A percentile compares a stretch with the other conserved stretches of the same genome.
Conservation (phyloP, 1,139 yeast species). For the Pneumocystis canis region DNA sequence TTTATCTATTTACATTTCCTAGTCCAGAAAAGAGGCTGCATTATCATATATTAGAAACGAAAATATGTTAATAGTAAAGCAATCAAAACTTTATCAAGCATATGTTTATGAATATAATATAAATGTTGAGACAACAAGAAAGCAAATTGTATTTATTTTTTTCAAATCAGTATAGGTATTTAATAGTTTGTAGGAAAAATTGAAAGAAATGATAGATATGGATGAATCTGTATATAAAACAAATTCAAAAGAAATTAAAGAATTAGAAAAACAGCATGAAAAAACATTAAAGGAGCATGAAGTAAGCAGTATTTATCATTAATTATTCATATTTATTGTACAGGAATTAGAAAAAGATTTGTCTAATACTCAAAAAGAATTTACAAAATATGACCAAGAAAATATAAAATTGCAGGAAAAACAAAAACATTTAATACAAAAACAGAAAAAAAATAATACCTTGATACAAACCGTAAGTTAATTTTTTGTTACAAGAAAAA, state of each 20-base stretch:
- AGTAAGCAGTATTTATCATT: not conserved
- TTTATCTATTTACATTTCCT: not conserved
- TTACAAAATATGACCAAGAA: slow-evolving; percentile 27
- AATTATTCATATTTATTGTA: slow-evolving; percentile 2
- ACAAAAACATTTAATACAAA: slow-evolving; percentile 44
- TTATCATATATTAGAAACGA: slow-evolving; percentile 51
- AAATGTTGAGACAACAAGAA: not conserved
- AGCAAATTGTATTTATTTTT: slow-evolving; percentile 32
- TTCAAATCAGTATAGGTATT: slow-evolving; percentile 35
- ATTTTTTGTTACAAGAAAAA: not conserved
- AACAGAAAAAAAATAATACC: slow-evolving; percentile 49
- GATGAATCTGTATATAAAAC: slow-evolving; percentile 14
- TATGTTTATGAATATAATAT: slow-evolving; percentile 29
- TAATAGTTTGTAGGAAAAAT: slow-evolving; percentile 28
- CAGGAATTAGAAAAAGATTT: slow-evolving; percentile 6
- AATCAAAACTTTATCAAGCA: slow-evolving; percentile 45
- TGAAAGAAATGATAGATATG: slow-evolving; percentile 21
- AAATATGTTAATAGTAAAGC: slow-evolving; percentile 41
- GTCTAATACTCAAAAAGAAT: slow-evolving; percentile 11
- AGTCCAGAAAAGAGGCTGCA: slow-evolving; percentile 29
- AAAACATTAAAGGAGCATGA: not conserved
- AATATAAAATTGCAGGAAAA: slow-evolving; percentile 64
- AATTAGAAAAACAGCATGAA: slow-evolving; percentile 5
- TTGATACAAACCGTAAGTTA: slow-evolving; percentile 25
- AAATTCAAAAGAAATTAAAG: slow-evolving; percentile 16